Base-by-base conservation (phyloP, 2,329 filamentous ascomycete species). In the Periconia digitata region DNA sequence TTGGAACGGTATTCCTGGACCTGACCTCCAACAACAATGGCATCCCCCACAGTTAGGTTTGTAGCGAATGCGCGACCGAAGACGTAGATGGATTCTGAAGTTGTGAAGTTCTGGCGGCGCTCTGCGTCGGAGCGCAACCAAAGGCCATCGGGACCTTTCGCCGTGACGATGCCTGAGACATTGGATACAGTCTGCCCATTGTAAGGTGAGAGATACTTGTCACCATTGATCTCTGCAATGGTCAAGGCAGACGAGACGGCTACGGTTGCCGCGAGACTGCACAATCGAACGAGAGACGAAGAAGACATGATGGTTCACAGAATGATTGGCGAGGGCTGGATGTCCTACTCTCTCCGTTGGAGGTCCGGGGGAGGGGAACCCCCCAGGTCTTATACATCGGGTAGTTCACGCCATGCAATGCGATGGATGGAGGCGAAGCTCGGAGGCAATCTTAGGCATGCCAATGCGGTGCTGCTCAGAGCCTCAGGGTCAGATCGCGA, bases 61-160 rank as follows among this genome's bases (percentile, higher is more conserved):
- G 71, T 65, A 17, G 76, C 75, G 1, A 81, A 75, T 6, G 72
- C 71, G 54, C 73, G 75, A 53, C 81, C 77, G 60, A 79, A 89
- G 35, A 89, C 79, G 58, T 86, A 89, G 51, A 89, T 66, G 2
- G 83, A 83, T 62, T 87, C 83, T 0, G 85, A 88, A 60, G 86
- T 81, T 1, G 82, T 78, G 27, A 16, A 20, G 5, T 15, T 27
- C 10, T 15, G 27, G 13, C 18, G n/a, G 18, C 18, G 16, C 3
- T 17, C 16, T 10, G 71, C 74, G 0, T 78, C 79, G 1, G 85
- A 86, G 37, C 83, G 81, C 16, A 89, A 73, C 75, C 79, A 89
- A 63, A 89, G 76, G 12, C 86, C 86, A 50, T 74, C 76, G 13
- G 79, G 76, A 0, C 79, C 77, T 61, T 83, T 84, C 27, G 85